Evolutionary conservation across 208 protist species (phyloP).

Genomic region (Trypanosoma mega): DNA sequence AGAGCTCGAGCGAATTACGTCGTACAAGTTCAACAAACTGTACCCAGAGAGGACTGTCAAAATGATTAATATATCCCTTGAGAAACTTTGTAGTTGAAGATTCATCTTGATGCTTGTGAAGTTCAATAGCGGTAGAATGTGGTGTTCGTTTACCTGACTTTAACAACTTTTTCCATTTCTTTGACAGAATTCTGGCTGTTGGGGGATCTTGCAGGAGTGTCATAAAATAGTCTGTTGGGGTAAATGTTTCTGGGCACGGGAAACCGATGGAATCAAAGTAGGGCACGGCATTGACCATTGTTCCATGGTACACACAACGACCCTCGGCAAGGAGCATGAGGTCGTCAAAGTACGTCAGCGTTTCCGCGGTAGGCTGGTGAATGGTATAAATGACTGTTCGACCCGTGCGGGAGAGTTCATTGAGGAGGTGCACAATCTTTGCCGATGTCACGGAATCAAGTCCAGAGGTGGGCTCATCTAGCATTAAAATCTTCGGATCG

Average conservation of each 20-base stretch:
- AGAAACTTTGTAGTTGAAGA: constrained; percentile 47
- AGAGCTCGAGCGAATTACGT: constrained; percentile 39
- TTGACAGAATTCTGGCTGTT: constrained; percentile 48
- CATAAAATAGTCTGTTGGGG: constrained; percentile 91
- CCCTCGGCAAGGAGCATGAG: constrained; percentile 88
- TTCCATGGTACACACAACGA: constrained; percentile 80
- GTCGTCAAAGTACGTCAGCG: constrained; percentile 91
- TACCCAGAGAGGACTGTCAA: constrained; percentile 38
- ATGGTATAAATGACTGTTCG: constrained; percentile 93
- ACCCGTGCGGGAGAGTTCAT: constrained; percentile 63
- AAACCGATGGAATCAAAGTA: constrained; percentile 88
- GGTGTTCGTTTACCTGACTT: constrained; percentile 47
- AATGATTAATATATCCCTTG: constrained; percentile 45
- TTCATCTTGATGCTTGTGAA: constrained; percentile 32
- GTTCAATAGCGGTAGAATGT: constrained; percentile 49
- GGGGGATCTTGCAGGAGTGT: constrained; percentile 65
- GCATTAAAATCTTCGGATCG: constrained; percentile 80
- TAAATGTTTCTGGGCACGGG: constrained; percentile 61
- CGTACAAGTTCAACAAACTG: constrained; percentile 60
- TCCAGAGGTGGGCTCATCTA: constrained; percentile 90
- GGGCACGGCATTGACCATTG: constrained; percentile 46
- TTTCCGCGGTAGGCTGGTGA: constrained; percentile 92
- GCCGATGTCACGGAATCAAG: constrained; percentile 88
- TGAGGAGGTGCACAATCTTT: constrained; percentile 79
- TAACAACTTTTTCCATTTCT: constrained; percentile 64